Conservation (phyloP, 306 rosid genomes). For the Hippophae gyantsensis region DNA sequence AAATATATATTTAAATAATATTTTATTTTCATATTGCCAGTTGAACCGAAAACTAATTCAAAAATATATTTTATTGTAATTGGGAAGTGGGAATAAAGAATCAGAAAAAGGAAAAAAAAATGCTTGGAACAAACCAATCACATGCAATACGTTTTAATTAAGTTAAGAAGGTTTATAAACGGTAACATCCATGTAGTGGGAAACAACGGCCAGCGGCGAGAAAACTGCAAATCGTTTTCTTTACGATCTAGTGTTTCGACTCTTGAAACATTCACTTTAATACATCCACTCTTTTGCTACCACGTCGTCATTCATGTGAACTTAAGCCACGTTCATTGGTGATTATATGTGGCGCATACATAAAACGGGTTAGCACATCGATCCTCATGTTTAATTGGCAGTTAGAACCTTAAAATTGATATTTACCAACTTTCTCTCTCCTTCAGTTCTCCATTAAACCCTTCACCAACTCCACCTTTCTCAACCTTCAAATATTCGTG, state of each 20-base stretch:
- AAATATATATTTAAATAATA: too few relatives aligned
- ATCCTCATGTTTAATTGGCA: background rate
- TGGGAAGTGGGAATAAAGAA: too few relatives aligned
- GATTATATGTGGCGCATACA: background rate
- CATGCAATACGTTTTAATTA: too few relatives aligned
- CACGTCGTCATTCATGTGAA: background rate
- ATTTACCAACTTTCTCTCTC: background rate
- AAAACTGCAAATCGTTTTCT: background rate
- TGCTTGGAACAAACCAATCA: too few relatives aligned
- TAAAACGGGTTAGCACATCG: background rate
- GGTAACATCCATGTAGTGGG: conserved; percentile 1
- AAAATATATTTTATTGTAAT: too few relatives aligned
- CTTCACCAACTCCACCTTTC: conserved; percentile 16
- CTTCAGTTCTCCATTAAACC: conserved; percentile 21
- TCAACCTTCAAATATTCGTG: background rate
- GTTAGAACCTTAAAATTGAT: conserved; percentile 29
- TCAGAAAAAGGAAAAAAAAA: too few relatives aligned
- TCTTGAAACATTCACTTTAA: background rate
- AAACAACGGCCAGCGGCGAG: background rate
- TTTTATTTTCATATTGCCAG: too few relatives aligned
- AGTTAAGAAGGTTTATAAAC: too few relatives aligned
- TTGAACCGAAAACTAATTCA: too few relatives aligned
- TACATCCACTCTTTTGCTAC: background rate
- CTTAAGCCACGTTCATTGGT: background rate
- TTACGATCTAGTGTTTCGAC: background rate